Conservation (phyloP, 192 early-diverging fungal species). For the Umbelopsis ramanniana region DNA sequence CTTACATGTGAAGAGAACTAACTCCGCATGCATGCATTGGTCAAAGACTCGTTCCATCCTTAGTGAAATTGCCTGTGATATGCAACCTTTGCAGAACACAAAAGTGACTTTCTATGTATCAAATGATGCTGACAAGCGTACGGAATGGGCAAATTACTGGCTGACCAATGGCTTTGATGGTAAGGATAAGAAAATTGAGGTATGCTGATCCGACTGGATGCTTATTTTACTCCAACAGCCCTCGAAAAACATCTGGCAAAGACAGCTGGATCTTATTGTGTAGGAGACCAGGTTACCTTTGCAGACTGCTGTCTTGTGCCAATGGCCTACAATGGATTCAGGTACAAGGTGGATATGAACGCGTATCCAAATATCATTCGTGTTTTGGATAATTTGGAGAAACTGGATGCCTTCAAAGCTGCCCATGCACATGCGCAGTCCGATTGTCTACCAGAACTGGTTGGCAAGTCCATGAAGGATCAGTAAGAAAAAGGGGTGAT, state of each 20-base stretch:
- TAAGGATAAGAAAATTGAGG: conserved; percentile 19
- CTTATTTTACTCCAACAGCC: conserved; percentile 27
- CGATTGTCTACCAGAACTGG: conserved; percentile 67
- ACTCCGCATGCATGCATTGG: background rate
- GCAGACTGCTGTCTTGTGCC: conserved; percentile 84
- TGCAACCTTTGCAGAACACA: conserved; percentile 89
- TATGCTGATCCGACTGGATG: background rate
- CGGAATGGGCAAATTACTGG: conserved; percentile 66
- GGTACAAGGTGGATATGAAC: conserved; percentile 72
- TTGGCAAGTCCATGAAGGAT: conserved; percentile 3
- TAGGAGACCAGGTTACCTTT: conserved; percentile 81
- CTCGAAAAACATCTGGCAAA: conserved; percentile 69
- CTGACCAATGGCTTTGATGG: conserved; percentile 65
- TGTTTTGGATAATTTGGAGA: conserved; percentile 57
- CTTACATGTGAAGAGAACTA: background rate
- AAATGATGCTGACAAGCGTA: conserved; percentile 46
- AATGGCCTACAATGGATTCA: conserved; percentile 76
- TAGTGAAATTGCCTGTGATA: conserved; percentile 77
- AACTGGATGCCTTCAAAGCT: conserved; percentile 67
- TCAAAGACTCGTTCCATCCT: conserved; percentile 71
- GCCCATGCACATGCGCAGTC: conserved; percentile 67
- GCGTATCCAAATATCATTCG: conserved; percentile 69
- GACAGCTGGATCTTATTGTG: conserved; percentile 73
- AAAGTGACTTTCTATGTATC: conserved; percentile 67
- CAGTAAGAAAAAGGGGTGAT: background rate